Base-by-base conservation (phyloP, 2,329 filamentous ascomycete genomes). In the Venturia asperata region DNA sequence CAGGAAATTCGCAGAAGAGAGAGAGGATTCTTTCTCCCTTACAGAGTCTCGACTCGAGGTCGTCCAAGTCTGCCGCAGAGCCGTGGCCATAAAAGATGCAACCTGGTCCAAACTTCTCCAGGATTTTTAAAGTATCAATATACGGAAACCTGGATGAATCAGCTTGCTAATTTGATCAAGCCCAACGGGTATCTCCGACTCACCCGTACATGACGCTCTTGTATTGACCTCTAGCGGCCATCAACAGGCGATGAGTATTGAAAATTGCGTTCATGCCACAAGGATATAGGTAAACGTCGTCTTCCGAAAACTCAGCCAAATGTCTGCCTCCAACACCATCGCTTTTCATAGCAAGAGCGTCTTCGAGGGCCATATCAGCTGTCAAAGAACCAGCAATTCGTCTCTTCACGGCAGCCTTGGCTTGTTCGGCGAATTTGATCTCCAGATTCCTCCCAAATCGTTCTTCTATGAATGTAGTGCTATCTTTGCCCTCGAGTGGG, bases 261-360 rank as follows among this genome's bases (percentile, higher is more conserved):
- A 91, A 99, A 56, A 99, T 97, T 63, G 93, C 87, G 72, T 91
- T 97, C 92, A 99, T 99, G 45, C 94, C 94, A 49, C 85, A 88
- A 0, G 93, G 90, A 69, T 89, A 93, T 0, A 99, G 82, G 72
- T 91, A 96, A 43, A 99, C 89, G 73, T 99, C 93, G 27, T 90
- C 85, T 73, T 96, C 91, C 1, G 85, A 85, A 63, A 97, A 87
- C 30, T 84, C 87, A 13, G 82, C 79, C 2, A 87, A 79, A 34
- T 78, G 71, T 58, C 77, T 71, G 24, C 71, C 77, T 56, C 73
- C 73, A 43, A 75, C 72, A 24, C 71, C 69, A 60, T 75, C 72
- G 17, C 80, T 77, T 27, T 83, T 78, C 27, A 81, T 75, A n/a
- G 82, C 77, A 37, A 87, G 75, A 7, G 83, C 82, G 70, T 86